phyloP scores from a whole-genome alignment of 257 asterid genomes.

The Lithospermum erythrorhizon region DNA sequence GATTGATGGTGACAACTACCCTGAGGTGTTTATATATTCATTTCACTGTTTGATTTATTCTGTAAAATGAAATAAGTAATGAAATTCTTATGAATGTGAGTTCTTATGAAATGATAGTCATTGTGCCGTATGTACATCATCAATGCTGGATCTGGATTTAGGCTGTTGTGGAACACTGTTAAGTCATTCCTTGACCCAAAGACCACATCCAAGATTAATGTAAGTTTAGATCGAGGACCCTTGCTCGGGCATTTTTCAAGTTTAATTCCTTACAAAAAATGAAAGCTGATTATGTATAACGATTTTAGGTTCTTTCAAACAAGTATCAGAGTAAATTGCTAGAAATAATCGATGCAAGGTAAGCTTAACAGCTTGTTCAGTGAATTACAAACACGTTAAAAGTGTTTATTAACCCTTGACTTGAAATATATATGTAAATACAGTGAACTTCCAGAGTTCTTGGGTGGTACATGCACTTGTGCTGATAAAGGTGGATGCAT shows the following conservation, averaged over 20 bases:
- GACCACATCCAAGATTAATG: constrained; percentile 75
- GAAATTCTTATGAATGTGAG: not conserved
- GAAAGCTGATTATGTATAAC: not conserved
- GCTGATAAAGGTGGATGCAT: constrained; percentile 75
- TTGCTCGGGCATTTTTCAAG: not conserved
- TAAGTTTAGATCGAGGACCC: constrained; percentile 13
- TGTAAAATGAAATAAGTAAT: too few relatives aligned
- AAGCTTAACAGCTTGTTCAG: not conserved
- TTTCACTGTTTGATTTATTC: not conserved
- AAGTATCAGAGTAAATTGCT: constrained; percentile 77
- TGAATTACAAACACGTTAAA: not conserved
- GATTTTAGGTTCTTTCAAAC: constrained; percentile 54
- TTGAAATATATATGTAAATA: too few relatives aligned
- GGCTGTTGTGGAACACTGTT: constrained; percentile 81
- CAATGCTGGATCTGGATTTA: constrained; percentile 81
- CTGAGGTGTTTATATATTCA: constrained; percentile 33
- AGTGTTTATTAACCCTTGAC: too few relatives aligned
- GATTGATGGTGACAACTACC: constrained; percentile 73
- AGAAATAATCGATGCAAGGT: constrained; percentile 69
- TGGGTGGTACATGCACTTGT: constrained; percentile 71
- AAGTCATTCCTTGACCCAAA: constrained; percentile 83
- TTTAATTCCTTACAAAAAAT: not conserved
- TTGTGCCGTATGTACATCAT: constrained; percentile 69
- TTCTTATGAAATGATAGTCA: constrained; percentile 23
- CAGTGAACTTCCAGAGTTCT: constrained; percentile 71